phyloP scores from a whole-genome alignment of 2,329 filamentous ascomycete species.

The Colletotrichum tanaceti region DNA sequence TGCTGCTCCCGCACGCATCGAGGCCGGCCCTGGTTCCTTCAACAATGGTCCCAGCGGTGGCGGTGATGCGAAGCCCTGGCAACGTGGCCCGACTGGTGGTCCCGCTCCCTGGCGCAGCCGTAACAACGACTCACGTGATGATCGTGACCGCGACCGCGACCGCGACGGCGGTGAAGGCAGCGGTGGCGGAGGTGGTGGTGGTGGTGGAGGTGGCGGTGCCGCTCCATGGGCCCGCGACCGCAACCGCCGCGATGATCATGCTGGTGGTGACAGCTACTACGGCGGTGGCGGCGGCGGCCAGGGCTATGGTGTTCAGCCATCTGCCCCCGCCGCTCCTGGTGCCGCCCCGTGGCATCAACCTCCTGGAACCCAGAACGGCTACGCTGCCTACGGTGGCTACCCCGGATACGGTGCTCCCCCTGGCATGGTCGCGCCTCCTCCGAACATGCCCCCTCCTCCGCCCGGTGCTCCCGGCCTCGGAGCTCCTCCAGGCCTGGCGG shows the following conservation, averaged over 20 bases:
- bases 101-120: slow-evolving; percentile 82
- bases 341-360: slow-evolving; percentile 72
- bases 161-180: slow-evolving; percentile 51
- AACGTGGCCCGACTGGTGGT: slow-evolving; percentile 84
- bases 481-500: slow-evolving; percentile 64
- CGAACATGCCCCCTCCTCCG: slow-evolving; percentile 45
- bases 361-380: slow-evolving; percentile 57
- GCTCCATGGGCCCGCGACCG: slow-evolving; percentile 74
- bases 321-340: slow-evolving; percentile 37
- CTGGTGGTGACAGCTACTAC: slow-evolving; percentile 59
- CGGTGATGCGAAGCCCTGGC: slow-evolving; percentile 84
- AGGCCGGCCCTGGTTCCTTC: slow-evolving; percentile 78
- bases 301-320: slow-evolving; percentile 43
- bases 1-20: slow-evolving; percentile 81
- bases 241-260: slow-evolving; percentile 58
- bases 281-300: slow-evolving; percentile 48
- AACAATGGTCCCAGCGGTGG: slow-evolving; percentile 65
- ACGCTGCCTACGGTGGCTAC: slow-evolving; percentile 69
- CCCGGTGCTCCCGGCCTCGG: slow-evolving; percentile 57
- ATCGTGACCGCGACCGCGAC: slow-evolving; percentile 45
- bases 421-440: slow-evolving; percentile 59
- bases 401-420: slow-evolving; percentile 65
- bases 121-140: slow-evolving; percentile 63
- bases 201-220: slow-evolving; percentile 57
- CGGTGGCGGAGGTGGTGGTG: slow-evolving; percentile 54